Base-by-base conservation (phyloP, 1,139 yeast species). In the Kodamaea sp. region DNA sequence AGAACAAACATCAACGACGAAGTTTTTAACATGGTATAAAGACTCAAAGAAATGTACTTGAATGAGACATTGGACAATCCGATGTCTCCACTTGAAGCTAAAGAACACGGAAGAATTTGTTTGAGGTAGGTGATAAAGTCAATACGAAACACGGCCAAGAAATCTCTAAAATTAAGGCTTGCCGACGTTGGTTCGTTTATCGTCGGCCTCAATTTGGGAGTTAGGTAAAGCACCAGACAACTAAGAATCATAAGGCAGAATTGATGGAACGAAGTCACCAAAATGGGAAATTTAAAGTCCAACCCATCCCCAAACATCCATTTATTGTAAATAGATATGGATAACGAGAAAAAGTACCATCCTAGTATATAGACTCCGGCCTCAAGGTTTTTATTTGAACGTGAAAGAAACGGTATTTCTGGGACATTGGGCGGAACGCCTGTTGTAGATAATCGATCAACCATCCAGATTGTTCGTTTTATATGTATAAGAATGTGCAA, bases 1-100 rank as follows among this genome's bases (percentile, higher is more conserved):
- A 92, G 66, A 22, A 92, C 97, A 69, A 92, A 92, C 24, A 89
- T 85, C 34, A 90, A 71, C 16, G 92, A 79, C 6, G 90, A 80
- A 1, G 96, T 84, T 55, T 89, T 92, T 46, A 89, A 79, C 86
- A 87, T 89, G n/a, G 97, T 90, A 61, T 90, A 92, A 35, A 90
- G 76, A 16, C 92, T 80, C 42, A 92, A 70, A 2, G 96, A 78
- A 31, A 92, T 85, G 55, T 76, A 80, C 44, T 82, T 73, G 50
- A 90, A 76, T 22, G 96, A 83, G 22, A 84, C 79, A 57, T 92
- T 92, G 22, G 96, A 92, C 47, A 89, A 71, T 3, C 98, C 98
- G 48, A 92, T 89, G 59, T 92, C 98, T 10, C 95, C 94, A 3
- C 95, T 88, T 2, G 92, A 80, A 0, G 96, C 94, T 11, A 86